Conservation (phyloP, 2,329 filamentous ascomycete genomes). For the Knufia fluminis region DNA sequence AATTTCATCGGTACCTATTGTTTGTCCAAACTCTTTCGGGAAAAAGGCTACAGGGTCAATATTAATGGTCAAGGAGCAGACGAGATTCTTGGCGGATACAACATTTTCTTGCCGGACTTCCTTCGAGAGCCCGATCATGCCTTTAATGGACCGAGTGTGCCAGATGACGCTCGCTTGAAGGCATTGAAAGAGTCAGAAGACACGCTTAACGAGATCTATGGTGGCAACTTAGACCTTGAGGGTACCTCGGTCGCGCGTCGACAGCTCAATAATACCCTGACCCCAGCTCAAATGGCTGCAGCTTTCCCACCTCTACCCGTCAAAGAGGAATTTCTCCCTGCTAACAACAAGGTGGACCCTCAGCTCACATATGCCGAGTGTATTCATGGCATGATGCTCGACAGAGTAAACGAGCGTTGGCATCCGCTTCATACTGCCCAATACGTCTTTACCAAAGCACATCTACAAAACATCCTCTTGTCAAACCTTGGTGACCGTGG, state of each 20-base stretch:
- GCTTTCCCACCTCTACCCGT: slow-evolving; percentile 29
- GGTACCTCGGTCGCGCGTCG: slow-evolving; percentile 26
- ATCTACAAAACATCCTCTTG: slow-evolving; percentile 33
- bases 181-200: slow-evolving; percentile 20
- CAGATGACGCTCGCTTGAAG: slow-evolving; percentile 1
- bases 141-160: slow-evolving; percentile 9
- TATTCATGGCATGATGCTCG: slow-evolving; percentile 25
- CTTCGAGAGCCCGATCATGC: slow-evolving; percentile 41
- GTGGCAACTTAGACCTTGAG: slow-evolving; percentile 4
- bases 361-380: slow-evolving; percentile 29
- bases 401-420: slow-evolving; percentile 28
- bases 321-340: slow-evolving; percentile 26
- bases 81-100: slow-evolving; percentile 48
- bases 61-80: slow-evolving; percentile 46
- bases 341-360: slow-evolving; percentile 25
- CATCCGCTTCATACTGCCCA: slow-evolving; percentile 34
- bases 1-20: slow-evolving; percentile 45
- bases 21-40: slow-evolving; percentile 38
- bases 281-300: slow-evolving; percentile 29
- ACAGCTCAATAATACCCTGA: slow-evolving; percentile 34
- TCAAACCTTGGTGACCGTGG: slow-evolving; percentile 37
- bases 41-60: slow-evolving; percentile 45
- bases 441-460: slow-evolving; percentile 31
- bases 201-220: slow-evolving; percentile 5
- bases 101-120: slow-evolving; percentile 38